These are phyloP conservation scores for Peltaster fructicola DNA, from an alignment of 2,329 filamentous ascomycete genomes.

Conservation along the genomic window DNA sequence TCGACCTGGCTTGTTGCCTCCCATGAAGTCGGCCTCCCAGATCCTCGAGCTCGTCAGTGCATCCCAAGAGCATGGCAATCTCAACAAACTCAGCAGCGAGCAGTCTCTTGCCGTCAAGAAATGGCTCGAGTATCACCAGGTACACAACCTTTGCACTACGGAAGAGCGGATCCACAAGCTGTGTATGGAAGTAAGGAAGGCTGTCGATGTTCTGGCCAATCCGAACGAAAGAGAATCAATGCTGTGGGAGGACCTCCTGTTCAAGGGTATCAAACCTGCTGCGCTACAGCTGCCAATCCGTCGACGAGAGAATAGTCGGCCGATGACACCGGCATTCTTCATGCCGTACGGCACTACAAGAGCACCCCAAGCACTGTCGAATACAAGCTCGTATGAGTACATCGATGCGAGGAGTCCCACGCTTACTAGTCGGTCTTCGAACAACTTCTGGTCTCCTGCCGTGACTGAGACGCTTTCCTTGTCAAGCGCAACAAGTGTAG, in stretches of 20 bases:
- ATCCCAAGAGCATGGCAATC: slow-evolving; percentile 65
- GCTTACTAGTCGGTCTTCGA: slow-evolving; percentile 54
- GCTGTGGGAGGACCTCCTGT: slow-evolving; percentile 83
- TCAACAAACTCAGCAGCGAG: slow-evolving; percentile 90
- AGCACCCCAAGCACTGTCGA: slow-evolving; percentile 14
- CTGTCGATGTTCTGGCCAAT: slow-evolving; percentile 68
- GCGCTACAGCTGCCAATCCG: too few relatives aligned
- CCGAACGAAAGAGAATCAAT: too few relatives aligned
- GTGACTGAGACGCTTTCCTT: slow-evolving; percentile 49
- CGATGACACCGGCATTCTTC: too few relatives aligned
- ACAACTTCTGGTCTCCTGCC: slow-evolving; percentile 82
- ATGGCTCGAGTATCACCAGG: slow-evolving; percentile 65
- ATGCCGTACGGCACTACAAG: slow-evolving; percentile 12
- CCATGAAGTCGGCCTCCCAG: slow-evolving; percentile 68
- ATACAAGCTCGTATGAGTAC: slow-evolving; percentile 37
- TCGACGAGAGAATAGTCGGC: too few relatives aligned
- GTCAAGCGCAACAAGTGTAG: slow-evolving; percentile 41
- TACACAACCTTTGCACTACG: slow-evolving; percentile 87
- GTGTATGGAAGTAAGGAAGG: slow-evolving; percentile 74
- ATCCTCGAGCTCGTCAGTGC: slow-evolving; percentile 77
- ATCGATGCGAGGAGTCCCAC: slow-evolving; percentile 52
- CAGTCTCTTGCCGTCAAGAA: slow-evolving; percentile 69
- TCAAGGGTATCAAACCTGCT: too few relatives aligned
- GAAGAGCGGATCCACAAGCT: slow-evolving; percentile 92
- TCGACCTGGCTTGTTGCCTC: too few relatives aligned